These are phyloP conservation scores for Apophysomyces elegans DNA, from an alignment of 371 early-diverging fungal species.

Conservation along the genomic window DNA sequence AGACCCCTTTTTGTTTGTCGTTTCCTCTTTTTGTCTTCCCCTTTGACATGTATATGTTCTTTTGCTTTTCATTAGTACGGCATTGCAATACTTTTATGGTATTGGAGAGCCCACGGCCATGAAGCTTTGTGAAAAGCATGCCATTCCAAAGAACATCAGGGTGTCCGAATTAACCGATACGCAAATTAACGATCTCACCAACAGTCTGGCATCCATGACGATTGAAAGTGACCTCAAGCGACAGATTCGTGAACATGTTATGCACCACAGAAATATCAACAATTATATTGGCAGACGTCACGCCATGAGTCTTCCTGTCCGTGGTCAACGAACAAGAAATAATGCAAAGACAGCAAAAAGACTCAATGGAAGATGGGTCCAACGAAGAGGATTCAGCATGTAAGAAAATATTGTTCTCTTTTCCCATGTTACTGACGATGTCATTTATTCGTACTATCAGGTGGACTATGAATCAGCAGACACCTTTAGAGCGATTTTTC, in stretches of 20 bases:
- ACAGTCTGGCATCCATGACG: slow-evolving; percentile 85
- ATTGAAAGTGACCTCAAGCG: slow-evolving; percentile 90
- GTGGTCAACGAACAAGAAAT: slow-evolving; percentile 88
- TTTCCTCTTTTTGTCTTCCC: no score
- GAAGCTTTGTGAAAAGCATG: slow-evolving; percentile 77
- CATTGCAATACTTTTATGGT: slow-evolving; percentile 90
- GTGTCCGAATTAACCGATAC: slow-evolving; percentile 86
- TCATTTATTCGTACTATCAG: neutral
- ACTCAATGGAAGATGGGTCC: slow-evolving; percentile 73
- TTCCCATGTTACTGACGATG: neutral
- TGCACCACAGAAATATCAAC: slow-evolving; percentile 81
- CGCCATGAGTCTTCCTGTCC: slow-evolving; percentile 87
- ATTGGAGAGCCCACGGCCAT: slow-evolving; percentile 83
- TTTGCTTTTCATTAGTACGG: slow-evolving; percentile 27
- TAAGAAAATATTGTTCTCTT: slow-evolving; percentile 18
- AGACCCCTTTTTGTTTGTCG: no score
- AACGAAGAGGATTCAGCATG: slow-evolving; percentile 50
- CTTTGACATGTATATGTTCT: no score
- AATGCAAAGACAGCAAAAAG: slow-evolving; percentile 90
- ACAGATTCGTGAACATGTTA: slow-evolving; percentile 78
- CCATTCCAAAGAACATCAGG: slow-evolving; percentile 78
- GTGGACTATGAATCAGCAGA: slow-evolving; percentile 38
- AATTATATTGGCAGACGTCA: slow-evolving; percentile 87
- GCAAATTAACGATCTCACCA: slow-evolving; percentile 86
- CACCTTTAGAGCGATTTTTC: slow-evolving; percentile 37